Conservation (phyloP, 257 asterid species). For the Galeopsis tetrahit region DNA sequence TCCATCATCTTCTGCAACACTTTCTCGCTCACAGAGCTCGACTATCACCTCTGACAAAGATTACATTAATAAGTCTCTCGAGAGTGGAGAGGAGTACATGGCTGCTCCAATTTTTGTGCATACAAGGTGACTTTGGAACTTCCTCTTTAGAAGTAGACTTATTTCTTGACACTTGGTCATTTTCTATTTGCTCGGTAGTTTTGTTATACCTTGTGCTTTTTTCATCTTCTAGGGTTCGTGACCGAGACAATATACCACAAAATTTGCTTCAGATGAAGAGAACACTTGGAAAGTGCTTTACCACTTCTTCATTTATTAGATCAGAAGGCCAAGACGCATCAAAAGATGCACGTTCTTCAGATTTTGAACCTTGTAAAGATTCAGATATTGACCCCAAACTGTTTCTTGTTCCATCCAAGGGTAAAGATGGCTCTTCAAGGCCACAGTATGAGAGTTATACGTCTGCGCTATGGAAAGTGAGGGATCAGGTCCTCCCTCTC, state of each 20-base stretch:
- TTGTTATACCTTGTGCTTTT: neutral
- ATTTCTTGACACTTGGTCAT: neutral
- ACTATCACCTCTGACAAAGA: conserved; percentile 62
- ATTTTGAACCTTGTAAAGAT: conserved; percentile 32
- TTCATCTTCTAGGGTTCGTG: conserved; percentile 53
- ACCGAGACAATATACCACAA: conserved; percentile 54
- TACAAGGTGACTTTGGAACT: conserved; percentile 57
- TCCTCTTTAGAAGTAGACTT: neutral
- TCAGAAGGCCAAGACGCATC: conserved; percentile 47
- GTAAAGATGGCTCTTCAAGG: conserved; percentile 53
- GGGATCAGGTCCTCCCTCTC: conserved; percentile 73
- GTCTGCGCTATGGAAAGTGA: conserved; percentile 64
- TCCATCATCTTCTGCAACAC: conserved; percentile 80
- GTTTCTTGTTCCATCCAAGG: conserved; percentile 70
- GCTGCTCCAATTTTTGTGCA: conserved; percentile 85
- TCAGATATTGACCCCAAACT: conserved; percentile 49
- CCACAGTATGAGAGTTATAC: conserved; percentile 63
- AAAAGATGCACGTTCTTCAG: conserved; percentile 37
- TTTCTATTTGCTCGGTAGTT: neutral
- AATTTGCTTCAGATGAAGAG: conserved; percentile 53
- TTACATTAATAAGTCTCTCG: conserved; percentile 49
- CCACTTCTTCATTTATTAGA: conserved; percentile 59
- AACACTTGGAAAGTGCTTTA: conserved; percentile 55
- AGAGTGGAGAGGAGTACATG: conserved; percentile 65
- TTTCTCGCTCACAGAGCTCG: conserved; percentile 63